phyloP scores from a whole-genome alignment of 208 protist genomes.

The Crithidia thermophila region DNA sequence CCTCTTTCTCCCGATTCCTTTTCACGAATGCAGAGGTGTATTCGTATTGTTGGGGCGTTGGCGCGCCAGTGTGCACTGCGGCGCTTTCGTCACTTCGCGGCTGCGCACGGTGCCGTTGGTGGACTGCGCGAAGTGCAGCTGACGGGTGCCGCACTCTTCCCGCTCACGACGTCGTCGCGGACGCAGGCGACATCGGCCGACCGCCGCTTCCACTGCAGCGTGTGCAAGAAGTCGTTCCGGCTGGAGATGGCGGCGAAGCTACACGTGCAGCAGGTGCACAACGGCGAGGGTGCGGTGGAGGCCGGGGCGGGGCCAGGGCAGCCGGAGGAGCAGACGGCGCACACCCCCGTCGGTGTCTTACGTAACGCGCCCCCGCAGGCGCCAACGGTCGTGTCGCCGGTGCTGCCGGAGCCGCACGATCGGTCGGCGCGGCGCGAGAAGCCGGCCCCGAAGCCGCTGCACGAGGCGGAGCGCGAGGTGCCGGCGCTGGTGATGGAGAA shows the following conservation, averaged over 20 bases:
- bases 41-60: constrained; percentile 3
- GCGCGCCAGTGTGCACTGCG: constrained; percentile 24
- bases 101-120: background rate
- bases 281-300: constrained; percentile 67
- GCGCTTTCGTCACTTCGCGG: constrained; percentile 17
- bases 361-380: constrained; percentile 35
- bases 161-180: constrained; percentile 24
- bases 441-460: constrained; percentile 81
- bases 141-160: background rate
- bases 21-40: constrained; percentile 20
- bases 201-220: constrained; percentile 87
- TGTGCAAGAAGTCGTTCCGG: constrained; percentile 88
- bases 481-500: constrained; percentile 64
- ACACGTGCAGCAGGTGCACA: constrained; percentile 86
- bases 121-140: background rate
- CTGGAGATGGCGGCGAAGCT: constrained; percentile 89
- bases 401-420: constrained; percentile 32
- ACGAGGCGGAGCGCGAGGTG: constrained; percentile 71
- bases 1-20: background rate
- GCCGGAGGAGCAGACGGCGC: constrained; percentile 11
- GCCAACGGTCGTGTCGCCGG: constrained; percentile 17
- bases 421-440: constrained; percentile 47
- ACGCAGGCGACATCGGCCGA: constrained; percentile 49
- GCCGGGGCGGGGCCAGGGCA: constrained; percentile 60
- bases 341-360: constrained; percentile 18